Evolutionary conservation across 495 filamentous ascomycete species (phyloP).

Genomic region (Tetracladium marchalianum): DNA sequence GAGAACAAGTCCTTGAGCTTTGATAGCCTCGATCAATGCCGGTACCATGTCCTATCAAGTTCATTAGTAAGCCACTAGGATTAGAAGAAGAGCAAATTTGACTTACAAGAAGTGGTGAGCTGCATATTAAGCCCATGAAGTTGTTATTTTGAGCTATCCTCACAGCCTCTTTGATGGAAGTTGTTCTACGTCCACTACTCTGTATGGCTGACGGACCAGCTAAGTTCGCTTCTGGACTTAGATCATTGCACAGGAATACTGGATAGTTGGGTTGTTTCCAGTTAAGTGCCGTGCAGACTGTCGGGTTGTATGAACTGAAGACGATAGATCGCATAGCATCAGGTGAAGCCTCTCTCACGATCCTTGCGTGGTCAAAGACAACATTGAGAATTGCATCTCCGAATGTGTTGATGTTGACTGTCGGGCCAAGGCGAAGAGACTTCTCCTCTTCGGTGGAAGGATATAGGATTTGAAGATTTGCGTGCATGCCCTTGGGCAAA

Average conservation of each 20-base stretch:
- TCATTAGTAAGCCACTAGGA: constrained; percentile 16
- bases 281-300: constrained; percentile 85
- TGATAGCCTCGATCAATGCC: constrained; percentile 83
- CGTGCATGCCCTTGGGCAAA: constrained; percentile 66
- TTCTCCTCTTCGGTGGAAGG: constrained; percentile 65
- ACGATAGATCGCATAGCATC: constrained; percentile 74
- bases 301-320: constrained; percentile 83
- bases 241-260: constrained; percentile 87
- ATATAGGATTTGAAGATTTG: constrained; percentile 81
- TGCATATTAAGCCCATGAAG: constrained; percentile 93
- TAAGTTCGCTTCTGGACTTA: constrained; percentile 41
- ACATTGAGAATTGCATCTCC: constrained; percentile 73
- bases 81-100: constrained; percentile 1
- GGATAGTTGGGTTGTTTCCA: constrained; percentile 99
- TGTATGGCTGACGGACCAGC: constrained; percentile 26
- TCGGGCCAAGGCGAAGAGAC: constrained; percentile 52
- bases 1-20: constrained; percentile 83
- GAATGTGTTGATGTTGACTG: constrained; percentile 76
- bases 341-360: constrained; percentile 55
- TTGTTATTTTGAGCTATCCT: constrained; percentile 92
- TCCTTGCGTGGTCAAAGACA: constrained; percentile 85
- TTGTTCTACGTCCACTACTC: constrained; percentile 59
- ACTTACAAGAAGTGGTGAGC: constrained; percentile 72
- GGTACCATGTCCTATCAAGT: constrained; percentile 72
- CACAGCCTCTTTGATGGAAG: constrained; percentile 90